Base-by-base conservation (phyloP, 148 eudicot species). In the Camellia lanceoleosa region DNA sequence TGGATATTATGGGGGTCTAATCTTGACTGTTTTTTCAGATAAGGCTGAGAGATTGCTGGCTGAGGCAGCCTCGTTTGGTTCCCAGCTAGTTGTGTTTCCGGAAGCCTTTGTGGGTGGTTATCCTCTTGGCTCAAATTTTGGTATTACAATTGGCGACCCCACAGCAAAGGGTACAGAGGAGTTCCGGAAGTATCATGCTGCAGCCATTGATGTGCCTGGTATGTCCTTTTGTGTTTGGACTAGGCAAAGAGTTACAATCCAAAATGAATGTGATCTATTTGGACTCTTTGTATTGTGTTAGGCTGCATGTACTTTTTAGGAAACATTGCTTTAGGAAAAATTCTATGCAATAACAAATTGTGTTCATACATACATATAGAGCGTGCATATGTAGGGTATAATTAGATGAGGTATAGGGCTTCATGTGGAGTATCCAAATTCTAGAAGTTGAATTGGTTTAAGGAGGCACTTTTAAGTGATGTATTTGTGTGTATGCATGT, bases 31-130 rank as follows among this genome's bases (percentile, higher is more conserved):
- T 41, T 43, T 60, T 70, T 46, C 92, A 95, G 98, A 93, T 66
- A 95, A 95, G 86, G 98, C 97, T 49, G 98, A 95, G 83, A 93
- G 94, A 84, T 87, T 95, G 76, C 73, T 93, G 77, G 97, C 97
- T 65, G 97, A 95, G 84, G 98, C 98, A 51, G 94, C 97, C 58
- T 88, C 91, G 20, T 88, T 82, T 85, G 98, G 97, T 65, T 91
- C 98, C 3, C 97, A 92, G 74, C 80, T 95, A 38, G 98, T 95
- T 75, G 97, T 95, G 46, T 95, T 95, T 80, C 98, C 98, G 15
- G 98, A 95, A 91, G 98, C 98, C 63, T 95, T 95, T 80, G 76
- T 95, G 30, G 97, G 98, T 71, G 97, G 98, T 75, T 92, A 95
- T 86, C 97, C 98, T 38, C 94, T 97, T 68, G 98, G 98, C 68